phyloP scores from a whole-genome alignment of 1,284 basidiomycete genomes.

The Ustilago shanxiensis region DNA sequence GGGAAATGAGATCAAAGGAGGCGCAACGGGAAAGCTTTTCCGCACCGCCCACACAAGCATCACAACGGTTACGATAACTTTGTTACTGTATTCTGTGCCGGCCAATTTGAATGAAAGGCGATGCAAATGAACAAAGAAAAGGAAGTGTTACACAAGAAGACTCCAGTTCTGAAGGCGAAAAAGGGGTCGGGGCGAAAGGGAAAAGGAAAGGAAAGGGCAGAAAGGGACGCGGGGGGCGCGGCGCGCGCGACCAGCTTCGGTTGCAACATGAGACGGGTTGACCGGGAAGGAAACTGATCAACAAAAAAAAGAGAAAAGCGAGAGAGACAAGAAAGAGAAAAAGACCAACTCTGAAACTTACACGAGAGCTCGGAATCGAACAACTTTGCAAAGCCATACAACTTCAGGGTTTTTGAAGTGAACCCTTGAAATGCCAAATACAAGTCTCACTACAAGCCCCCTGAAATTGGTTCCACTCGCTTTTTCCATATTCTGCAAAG shows the following conservation, averaged over 20 bases:
- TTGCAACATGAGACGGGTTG: slow-evolving; percentile 1
- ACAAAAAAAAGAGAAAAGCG: background rate
- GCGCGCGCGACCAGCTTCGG: background rate
- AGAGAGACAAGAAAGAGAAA: background rate
- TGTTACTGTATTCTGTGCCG: too few relatives aligned
- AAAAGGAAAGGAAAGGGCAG: background rate
- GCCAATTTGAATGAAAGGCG: too few relatives aligned
- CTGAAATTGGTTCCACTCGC: slow-evolving; percentile 2
- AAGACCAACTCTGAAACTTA: slow-evolving; percentile 18
- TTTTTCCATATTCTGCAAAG: too few relatives aligned
- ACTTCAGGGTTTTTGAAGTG: background rate
- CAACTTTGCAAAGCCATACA: background rate
- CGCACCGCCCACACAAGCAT: background rate
- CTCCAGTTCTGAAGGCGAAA: too few relatives aligned
- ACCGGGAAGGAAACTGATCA: background rate
- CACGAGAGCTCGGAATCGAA: slow-evolving; percentile 11
- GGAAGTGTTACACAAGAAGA: background rate
- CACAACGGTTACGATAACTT: background rate
- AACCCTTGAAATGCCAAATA: slow-evolving; percentile 2
- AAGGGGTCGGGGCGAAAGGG: background rate
- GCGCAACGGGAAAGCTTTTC: background rate
- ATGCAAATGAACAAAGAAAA: background rate
- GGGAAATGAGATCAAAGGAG: slow-evolving; percentile 1
- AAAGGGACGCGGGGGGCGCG: background rate
- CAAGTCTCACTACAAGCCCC: slow-evolving; percentile 4